Evolutionary conservation across 106 monocot species (phyloP), one percentile per base, ranked within the genome.

Genomic region (Hemerocallis citrina): DNA sequence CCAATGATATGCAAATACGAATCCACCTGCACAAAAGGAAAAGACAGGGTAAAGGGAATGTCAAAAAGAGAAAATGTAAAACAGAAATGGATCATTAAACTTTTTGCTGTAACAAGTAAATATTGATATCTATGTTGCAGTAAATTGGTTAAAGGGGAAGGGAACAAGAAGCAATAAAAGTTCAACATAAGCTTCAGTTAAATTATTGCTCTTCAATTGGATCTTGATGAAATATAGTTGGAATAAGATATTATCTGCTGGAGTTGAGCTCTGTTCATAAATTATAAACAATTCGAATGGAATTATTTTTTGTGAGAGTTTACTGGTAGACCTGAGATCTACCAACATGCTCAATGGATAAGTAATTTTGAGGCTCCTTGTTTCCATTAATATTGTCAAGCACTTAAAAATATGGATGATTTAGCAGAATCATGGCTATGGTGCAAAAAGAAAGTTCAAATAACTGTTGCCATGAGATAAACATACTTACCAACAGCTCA

Each of bases 1-100:
- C 77, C 79, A 43, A 98, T 72, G 82, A 98, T 91, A 35, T 57
- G 81, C 35, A 98, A 65, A 69, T 98, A 98, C 29, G 98, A 98
- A 62, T 67, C 79, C 50, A 98, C 92, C 98, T 98, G 75, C 38
- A 83, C 8, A 45, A 62, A 17, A 59, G 27, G 36, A 19, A 64
- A 63, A 41, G 11, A 41, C 23, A 12, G 31, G 7, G 31, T 14
- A 31, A 24, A 54, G 16, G 32, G 13, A 15, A 54, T 1, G 20
- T 31, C 32, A 30, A n/a, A 24, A 54, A 31, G 31, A 54, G 1
- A 54, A 6, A 32, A 54, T n/a, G 15, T 31, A 32, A 16, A 1
- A 2, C 14, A 13, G 52, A 25, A 4, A 23, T 8, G 23, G 32
- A 30, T 6, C 5, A 54, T 21, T 32, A 54, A 54, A 32, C 13